Base-by-base conservation (phyloP, 495 filamentous ascomycete species). In the Tuber microsphaerosporum region DNA sequence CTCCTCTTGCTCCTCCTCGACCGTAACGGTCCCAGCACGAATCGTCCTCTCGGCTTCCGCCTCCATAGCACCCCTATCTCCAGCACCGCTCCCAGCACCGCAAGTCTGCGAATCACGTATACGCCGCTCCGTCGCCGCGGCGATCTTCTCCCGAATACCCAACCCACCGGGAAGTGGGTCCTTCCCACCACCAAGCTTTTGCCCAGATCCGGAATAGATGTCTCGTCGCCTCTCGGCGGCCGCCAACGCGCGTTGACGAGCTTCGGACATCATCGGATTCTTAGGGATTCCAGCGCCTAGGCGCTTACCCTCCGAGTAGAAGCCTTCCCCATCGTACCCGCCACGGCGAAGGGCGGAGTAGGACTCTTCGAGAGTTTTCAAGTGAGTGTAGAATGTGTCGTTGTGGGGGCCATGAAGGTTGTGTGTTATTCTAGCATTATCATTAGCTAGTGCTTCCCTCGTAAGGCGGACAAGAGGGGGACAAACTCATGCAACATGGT, bases 301-400 rank as follows among this genome's bases (percentile, higher is more conserved):
- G 44, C 88, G 88, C 43, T 89, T 89, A 9, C 94, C 94, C 69
- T 90, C 82, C 0, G 90, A 90, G 20, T 96, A 85, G 86, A 97
- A 97, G 12, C 93, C 92, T 84, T 97, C 94, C 39, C 95, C 95
- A 17, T 91, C 97, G 82, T 96, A 97, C 37, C 95, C 95, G 83
- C 94, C 94, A 70, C 87, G 82, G 26, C 88, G 78, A 14, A 97
- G 87, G 37, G 88, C 87, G 76, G 93, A 88, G 79, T 96, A 90
- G 81, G 97, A 94, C 72, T 93, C 91, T 41, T 94, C 90, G 12
- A 97, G 89, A 76, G 96, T 89, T 75, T 97, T 91, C 91, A 94
- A 97, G 31, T 97, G 85, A 6, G 89, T 89, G 76, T 97, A 89
- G 82, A 97, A 97, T 20, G 91, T 87, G 51, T 86, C 88, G 75